These are phyloP conservation scores for Penicillium concentricum DNA, from an alignment of 2,329 filamentous ascomycete genomes.

Conservation along the genomic window DNA sequence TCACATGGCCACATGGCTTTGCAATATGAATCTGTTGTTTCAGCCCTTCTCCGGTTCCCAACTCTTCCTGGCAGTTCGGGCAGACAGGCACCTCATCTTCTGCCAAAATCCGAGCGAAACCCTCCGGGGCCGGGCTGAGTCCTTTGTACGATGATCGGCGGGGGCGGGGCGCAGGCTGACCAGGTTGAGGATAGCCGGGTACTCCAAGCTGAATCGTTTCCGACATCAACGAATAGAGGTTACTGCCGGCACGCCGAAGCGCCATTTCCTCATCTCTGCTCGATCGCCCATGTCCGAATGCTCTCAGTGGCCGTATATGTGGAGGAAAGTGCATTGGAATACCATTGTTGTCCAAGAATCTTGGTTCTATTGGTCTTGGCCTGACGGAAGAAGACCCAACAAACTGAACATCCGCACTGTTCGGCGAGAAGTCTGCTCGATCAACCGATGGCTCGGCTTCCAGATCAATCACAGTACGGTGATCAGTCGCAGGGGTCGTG, in stretches of 20 bases:
- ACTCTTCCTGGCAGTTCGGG: conserved; percentile 79
- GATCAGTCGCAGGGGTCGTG: not conserved
- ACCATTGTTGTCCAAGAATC: conserved; percentile 6
- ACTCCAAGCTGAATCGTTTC: not conserved
- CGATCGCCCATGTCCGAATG: not conserved
- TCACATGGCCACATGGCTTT: conserved; percentile 86
- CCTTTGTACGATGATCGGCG: conserved; percentile 52
- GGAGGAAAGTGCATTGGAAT: conserved; percentile 1
- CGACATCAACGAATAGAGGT: not conserved
- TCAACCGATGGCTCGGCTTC: conserved; percentile 34
- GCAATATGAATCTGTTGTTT: conserved; percentile 92
- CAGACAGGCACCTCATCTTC: conserved; percentile 76
- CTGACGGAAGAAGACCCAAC: conserved; percentile 34
- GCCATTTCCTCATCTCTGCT: not conserved
- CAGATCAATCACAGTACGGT: conserved; percentile 37
- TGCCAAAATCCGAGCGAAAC: conserved; percentile 75
- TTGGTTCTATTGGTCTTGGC: conserved; percentile 14
- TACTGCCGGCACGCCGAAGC: not conserved
- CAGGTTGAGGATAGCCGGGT: conserved; percentile 2
- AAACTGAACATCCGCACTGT: conserved; percentile 54
- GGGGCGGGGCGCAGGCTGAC: not conserved
- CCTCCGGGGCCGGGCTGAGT: conserved; percentile 64
- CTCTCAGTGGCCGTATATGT: not conserved
- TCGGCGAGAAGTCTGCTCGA: conserved; percentile 21
- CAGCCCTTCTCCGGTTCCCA: conserved; percentile 67